Evolutionary conservation across 768 basidiomycete species (phyloP).

Genomic region (Megacollybia marginata): DNA sequence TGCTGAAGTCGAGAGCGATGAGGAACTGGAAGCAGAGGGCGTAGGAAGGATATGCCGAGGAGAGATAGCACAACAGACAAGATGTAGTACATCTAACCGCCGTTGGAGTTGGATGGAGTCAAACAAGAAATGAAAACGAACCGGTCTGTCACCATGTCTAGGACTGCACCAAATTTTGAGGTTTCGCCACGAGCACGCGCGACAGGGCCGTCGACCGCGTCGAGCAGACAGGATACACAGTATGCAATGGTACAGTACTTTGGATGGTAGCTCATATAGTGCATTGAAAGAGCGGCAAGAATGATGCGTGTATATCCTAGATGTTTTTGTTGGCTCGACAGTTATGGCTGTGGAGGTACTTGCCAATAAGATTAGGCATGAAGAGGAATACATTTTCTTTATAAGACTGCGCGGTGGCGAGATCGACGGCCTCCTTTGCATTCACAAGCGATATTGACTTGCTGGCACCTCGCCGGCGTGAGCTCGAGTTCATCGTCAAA

Average conservation of each 20-base stretch:
- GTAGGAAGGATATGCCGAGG: slow-evolving; percentile 80
- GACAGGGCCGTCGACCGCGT: slow-evolving; percentile 92
- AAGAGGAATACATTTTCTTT: slow-evolving; percentile 98
- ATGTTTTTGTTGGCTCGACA: slow-evolving; percentile 5
- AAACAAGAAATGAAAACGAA: slow-evolving; percentile 28
- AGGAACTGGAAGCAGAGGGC: slow-evolving; percentile 89
- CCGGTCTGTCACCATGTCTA: slow-evolving; percentile 99
- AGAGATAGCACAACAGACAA: slow-evolving; percentile 88
- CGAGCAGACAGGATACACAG: slow-evolving; percentile 83
- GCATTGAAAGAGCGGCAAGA: slow-evolving; percentile 80
- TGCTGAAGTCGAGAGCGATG: slow-evolving; percentile 94
- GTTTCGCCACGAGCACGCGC: slow-evolving; percentile 86
- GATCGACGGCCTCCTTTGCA: slow-evolving; percentile 79
- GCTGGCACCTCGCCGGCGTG: not conserved
- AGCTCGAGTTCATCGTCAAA: too few species aligned
- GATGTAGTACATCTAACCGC: slow-evolving; percentile 86
- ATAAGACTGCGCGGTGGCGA: slow-evolving; percentile 79
- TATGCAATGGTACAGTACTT: slow-evolving; percentile 88
- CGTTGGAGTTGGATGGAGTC: not conserved
- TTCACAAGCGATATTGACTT: slow-evolving; percentile 66
- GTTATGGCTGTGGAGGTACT: slow-evolving; percentile 18
- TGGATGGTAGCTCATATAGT: slow-evolving; percentile 94
- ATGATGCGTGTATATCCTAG: slow-evolving; percentile 90
- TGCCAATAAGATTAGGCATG: slow-evolving; percentile 93
- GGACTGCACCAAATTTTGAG: slow-evolving; percentile 93